These are phyloP conservation scores for Cryptosporidium canis DNA, from an alignment of 169 alveolate species.

Conservation along the genomic window DNA sequence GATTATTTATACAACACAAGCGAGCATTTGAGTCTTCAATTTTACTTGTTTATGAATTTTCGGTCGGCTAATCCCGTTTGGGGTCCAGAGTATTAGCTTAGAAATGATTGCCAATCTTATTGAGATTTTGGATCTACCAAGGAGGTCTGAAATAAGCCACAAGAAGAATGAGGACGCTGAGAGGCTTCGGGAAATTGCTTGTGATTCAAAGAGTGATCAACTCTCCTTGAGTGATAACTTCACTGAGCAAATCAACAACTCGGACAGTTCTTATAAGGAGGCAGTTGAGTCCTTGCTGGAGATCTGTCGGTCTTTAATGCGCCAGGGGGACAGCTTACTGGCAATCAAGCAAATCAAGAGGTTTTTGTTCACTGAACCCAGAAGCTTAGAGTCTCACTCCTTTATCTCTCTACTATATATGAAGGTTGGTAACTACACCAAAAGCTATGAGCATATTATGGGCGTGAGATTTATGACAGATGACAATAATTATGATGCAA, in stretches of 20 bases:
- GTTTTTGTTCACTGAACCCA: conserved; percentile 61
- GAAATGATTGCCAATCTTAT: conserved; percentile 20
- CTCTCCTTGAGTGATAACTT: neutral
- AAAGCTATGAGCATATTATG: conserved; percentile 55
- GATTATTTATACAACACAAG: neutral
- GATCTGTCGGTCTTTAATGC: conserved; percentile 28
- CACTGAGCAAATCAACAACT: neutral
- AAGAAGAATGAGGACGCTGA: neutral
- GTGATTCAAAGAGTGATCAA: neutral
- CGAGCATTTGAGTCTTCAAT: too few relatives aligned
- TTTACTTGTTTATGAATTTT: too few relatives aligned
- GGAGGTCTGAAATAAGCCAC: neutral
- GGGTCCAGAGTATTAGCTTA: neutral
- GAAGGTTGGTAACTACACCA: conserved; percentile 49
- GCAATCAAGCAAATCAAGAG: conserved; percentile 68
- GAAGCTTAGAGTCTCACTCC: conserved; percentile 48
- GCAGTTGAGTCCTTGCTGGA: conserved; percentile 37
- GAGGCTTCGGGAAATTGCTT: neutral
- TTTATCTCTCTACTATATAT: conserved; percentile 41
- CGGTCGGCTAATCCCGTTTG: too few relatives aligned
- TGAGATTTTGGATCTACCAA: conserved; percentile 35
- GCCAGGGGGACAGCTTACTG: conserved; percentile 43
- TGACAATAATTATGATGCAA: conserved; percentile 65
- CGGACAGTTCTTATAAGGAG: neutral
- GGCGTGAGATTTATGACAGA: conserved; percentile 62